Evolutionary conservation across 1,284 basidiomycete species (phyloP).

Genomic region (Ganoderma leucocontextum): DNA sequence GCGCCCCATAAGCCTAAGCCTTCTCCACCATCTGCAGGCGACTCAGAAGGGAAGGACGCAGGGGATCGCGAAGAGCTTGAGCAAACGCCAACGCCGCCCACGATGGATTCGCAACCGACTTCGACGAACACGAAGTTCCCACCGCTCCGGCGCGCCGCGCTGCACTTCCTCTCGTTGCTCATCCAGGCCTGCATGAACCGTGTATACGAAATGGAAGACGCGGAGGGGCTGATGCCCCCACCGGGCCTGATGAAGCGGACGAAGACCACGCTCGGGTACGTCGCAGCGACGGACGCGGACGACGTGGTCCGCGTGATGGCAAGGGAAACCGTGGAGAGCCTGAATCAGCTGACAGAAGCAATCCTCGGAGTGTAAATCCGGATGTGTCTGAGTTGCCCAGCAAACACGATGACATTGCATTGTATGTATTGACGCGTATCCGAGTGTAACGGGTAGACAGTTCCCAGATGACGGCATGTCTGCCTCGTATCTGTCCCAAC

Average conservation of each 20-base stretch:
- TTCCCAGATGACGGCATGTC: constrained; percentile 49
- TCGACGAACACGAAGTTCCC: constrained; percentile 74
- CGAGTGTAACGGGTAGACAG: background rate
- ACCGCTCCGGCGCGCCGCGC: constrained; percentile 80
- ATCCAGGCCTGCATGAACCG: constrained; percentile 60
- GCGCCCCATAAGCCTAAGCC: constrained; percentile 26
- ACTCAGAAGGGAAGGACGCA: constrained; percentile 13
- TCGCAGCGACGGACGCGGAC: constrained; percentile 79
- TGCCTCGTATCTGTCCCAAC: constrained; percentile 93
- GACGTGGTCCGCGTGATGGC: constrained; percentile 81
- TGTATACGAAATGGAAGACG: constrained; percentile 51
- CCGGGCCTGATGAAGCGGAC: constrained; percentile 57
- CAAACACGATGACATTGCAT: constrained; percentile 6
- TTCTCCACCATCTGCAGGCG: constrained; percentile 7
- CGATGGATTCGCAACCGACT: constrained; percentile 64
- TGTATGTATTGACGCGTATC: constrained; percentile 1
- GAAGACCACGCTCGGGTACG: constrained; percentile 73
- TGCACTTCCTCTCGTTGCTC: constrained; percentile 80
- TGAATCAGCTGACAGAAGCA: constrained; percentile 61
- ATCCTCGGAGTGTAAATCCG: constrained; percentile 51
- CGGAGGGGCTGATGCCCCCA: constrained; percentile 42
- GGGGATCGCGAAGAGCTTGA: constrained; percentile 22
- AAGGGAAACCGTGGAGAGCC: constrained; percentile 68
- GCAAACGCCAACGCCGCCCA: constrained; percentile 28
- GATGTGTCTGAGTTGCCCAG: background rate